Base-by-base conservation (phyloP, 1,284 basidiomycete species). In the Apiotrichum porosum region DNA sequence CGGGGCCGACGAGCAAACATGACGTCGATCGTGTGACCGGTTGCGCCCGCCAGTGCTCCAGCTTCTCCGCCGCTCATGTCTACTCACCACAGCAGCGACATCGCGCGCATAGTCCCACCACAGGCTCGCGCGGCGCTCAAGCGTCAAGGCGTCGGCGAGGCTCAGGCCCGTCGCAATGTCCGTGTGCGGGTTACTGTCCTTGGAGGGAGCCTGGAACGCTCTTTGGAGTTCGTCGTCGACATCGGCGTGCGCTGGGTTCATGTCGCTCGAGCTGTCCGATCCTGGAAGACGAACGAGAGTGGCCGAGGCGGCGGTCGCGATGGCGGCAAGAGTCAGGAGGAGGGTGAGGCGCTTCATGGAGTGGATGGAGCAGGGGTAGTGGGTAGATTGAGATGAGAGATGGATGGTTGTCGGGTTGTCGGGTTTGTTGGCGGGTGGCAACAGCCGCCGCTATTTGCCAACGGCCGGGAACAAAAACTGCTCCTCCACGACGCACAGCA, bases 71-170 rank as follows among this genome's bases (percentile, higher is more conserved):
- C 19, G 21, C 35, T 22, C 35, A 19, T 13, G 31, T 12, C 28
- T 10, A 66, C 66, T 52, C 52, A 69, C 67, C 6, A 72, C 56
- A 14, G 47, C 44, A 3, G 54, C 44, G 6, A 63, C 57, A 47
- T 72, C 69, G 34, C 69, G 49, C 4, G 69, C 69, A 44, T 72
- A 72, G 23, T 64, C 62, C 60, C 62, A 72, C 66, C 66, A 72
- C 15, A 70, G 19, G 35, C 63, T 62, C 15, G 61, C 64, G 13
- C 54, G 46, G 22, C 65, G 51, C 51, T 69, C 66, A 21, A 68
- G 46, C 15, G 69, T 69, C 14, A 72, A 49, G 3, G 56, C 60
- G 52, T 72, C 69, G 1, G 65, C 64, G 19, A 72, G 54, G 10
- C 47, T 65, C 18, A 46, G 19, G 6, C 47, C 47, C 2, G 37